Evolutionary conservation across 768 basidiomycete genomes (phyloP).

Genomic region (Boletus pseudopeckii): DNA sequence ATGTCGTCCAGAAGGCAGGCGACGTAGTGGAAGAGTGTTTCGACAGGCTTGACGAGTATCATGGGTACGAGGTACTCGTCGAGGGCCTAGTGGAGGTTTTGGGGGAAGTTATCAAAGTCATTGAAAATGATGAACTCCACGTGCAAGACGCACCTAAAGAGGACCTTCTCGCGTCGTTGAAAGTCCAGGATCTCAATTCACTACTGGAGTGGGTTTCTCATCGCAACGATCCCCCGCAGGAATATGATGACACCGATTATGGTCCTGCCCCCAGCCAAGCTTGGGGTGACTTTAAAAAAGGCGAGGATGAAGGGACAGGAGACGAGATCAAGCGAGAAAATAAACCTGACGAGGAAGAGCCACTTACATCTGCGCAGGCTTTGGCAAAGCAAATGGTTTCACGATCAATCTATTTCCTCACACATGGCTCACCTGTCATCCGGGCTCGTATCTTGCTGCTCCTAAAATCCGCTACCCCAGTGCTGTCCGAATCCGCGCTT

Average conservation of each 20-base stretch:
- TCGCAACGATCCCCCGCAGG: constrained; percentile 35
- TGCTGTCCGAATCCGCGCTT: constrained; percentile 68
- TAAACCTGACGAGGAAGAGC: constrained; percentile 39
- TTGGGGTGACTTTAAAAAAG: constrained; percentile 44
- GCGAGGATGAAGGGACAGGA: constrained; percentile 24
- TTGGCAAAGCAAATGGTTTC: constrained; percentile 83
- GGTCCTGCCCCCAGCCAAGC: constrained; percentile 57
- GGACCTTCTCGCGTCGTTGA: constrained; percentile 20
- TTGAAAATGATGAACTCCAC: constrained; percentile 52
- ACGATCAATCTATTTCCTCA: constrained; percentile 86
- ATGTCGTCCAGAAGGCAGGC: constrained; percentile 83
- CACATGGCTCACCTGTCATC: constrained; percentile 83
- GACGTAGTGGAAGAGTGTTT: constrained; percentile 98
- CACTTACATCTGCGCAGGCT: constrained; percentile 66
- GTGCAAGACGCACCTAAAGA: constrained; percentile 20
- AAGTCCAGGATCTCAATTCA: constrained; percentile 38
- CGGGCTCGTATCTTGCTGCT: constrained; percentile 80
- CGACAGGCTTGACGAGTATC: constrained; percentile 92
- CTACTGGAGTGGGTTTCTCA: constrained; percentile 67
- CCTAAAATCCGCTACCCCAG: constrained; percentile 68
- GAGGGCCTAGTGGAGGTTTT: constrained; percentile 87
- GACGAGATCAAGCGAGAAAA: constrained; percentile 12
- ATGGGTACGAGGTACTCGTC: constrained; percentile 85
- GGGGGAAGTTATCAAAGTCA: constrained; percentile 76
- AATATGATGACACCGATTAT: constrained; percentile 47